phyloP scores from a whole-genome alignment of 208 protist species.

The Trypanosoma mega region DNA sequence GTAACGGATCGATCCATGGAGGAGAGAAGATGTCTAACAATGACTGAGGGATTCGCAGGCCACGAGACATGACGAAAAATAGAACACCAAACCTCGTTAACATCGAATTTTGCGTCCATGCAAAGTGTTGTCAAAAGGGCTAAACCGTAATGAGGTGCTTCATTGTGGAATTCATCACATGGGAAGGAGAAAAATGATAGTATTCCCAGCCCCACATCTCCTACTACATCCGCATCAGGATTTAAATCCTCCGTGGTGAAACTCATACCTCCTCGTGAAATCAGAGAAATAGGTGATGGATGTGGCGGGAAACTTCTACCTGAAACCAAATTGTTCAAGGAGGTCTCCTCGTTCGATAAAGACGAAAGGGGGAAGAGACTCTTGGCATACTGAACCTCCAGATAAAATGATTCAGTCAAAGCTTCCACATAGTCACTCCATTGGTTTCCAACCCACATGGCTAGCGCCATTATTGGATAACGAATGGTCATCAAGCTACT shows the following conservation, averaged over 20 bases:
- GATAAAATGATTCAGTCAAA: slow-evolving; percentile 22
- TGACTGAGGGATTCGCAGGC: slow-evolving; percentile 7
- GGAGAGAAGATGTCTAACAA: not conserved
- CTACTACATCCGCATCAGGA: no score
- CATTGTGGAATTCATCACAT: not conserved
- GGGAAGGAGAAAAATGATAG: not conserved
- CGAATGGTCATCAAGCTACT: slow-evolving; percentile 7
- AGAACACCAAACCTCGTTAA: not conserved
- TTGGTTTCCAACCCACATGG: slow-evolving; percentile 25
- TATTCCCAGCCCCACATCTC: no score
- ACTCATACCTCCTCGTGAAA: not conserved
- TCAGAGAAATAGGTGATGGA: slow-evolving; percentile 9
- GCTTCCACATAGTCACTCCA: slow-evolving; percentile 20
- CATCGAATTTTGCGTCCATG: slow-evolving; percentile 8
- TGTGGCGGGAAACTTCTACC: no score
- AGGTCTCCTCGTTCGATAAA: not conserved
- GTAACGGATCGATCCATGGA: not conserved
- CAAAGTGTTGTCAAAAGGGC: slow-evolving; percentile 5
- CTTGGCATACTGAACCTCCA: slow-evolving; percentile 19
- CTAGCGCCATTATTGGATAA: slow-evolving; percentile 21
- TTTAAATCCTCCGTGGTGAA: no score
- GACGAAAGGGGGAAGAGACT: slow-evolving; percentile 1
- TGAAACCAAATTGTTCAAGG: not conserved
- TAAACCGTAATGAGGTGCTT: slow-evolving; percentile 14
- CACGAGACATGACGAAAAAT: slow-evolving; percentile 13